A percentile compares a stretch with the other conserved stretches of the same genome.
These are phyloP conservation scores for Saccharum officinarum DNA, from an alignment of 176 grass and related monocot genomes.

Conservation along the genomic window DNA sequence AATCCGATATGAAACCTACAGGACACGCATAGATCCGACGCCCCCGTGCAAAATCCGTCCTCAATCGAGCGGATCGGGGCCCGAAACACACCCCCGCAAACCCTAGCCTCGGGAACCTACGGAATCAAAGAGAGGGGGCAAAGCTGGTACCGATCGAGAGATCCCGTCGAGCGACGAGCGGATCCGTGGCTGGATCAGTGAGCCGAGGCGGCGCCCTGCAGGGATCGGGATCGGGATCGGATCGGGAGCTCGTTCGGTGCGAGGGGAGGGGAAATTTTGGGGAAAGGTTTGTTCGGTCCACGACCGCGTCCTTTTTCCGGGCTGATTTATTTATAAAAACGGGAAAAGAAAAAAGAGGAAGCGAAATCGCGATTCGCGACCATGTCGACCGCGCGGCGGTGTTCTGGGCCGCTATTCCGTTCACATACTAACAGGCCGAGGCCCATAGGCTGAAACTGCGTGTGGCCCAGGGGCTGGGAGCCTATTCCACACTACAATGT, in stretches of 20 bases:
- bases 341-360: conserved; percentile 16
- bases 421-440: background rate
- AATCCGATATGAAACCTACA: background rate
- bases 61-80: conserved; percentile 30
- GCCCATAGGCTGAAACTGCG: background rate
- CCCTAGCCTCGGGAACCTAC: conserved; percentile 41
- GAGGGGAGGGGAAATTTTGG: conserved; percentile 37
- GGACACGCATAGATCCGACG: background rate
- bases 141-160: conserved; percentile 35
- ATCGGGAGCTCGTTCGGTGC: conserved; percentile 12
- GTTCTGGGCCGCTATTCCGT: background rate
- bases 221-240: conserved; percentile 41
- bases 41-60: background rate
- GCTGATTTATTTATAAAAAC: conserved; percentile 44
- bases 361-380: conserved; percentile 21
- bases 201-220: background rate
- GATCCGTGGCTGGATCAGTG: conserved; percentile 18
- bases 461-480: background rate
- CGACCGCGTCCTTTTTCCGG: conserved; percentile 28
- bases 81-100: conserved; percentile 23
- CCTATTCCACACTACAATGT: background rate
- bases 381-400: background rate
- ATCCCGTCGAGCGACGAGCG: conserved; percentile 16
- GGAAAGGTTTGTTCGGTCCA: conserved; percentile 53
- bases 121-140: conserved; percentile 14